Evolutionary conservation across 2,329 filamentous ascomycete genomes (phyloP), one percentile per base, ranked within the genome.

Genomic region (Monosporascus cannonballus): DNA sequence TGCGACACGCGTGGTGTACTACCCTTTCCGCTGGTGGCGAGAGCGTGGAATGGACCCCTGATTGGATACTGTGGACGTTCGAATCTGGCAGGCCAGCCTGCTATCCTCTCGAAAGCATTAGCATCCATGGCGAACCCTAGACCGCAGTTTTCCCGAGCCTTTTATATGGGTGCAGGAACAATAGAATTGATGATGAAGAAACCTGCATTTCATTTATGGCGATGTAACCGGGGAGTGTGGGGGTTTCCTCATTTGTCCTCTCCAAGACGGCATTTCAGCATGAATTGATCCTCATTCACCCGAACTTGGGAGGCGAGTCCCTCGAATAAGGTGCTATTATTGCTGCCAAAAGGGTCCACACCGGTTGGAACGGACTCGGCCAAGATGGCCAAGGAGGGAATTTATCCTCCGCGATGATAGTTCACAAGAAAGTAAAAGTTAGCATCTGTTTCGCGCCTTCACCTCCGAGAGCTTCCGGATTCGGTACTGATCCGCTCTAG

Each of bases 11-110:
- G 45, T 62, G 17, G 51, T 64, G 22, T 50, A 45, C 20, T 38
- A 57, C 45, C 54, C 46, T 38, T 59, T 53, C n/a, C 59, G 57
- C 27, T 65, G 63, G 62, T 65, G 63, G 63, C 48, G 54, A 20
- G 63, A 66, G 49, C 57, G 56, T 3, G 60, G 61, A 6, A 47
- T 55, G n/a, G 30, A 30, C 3, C 9, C 9, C 9, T 30, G 27
- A 30, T 30, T 30, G 9, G 9, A 30, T 9, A 25, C 27, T 30
- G 9, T 14, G 27, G 27, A 30, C 11, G 27, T 6, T 30, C 27
- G 27, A 30, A 30, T 30, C 11, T 4, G 27, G 27, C 27, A 30
- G 27, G 11, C 11, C 27, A 11, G 27, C 1, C 4, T 3, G 9
- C 27, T 30, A 30, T 30, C 3, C 27, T 30, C 27, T 30, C 38